Evolutionary conservation across 1,284 basidiomycete genomes (phyloP).

Genomic region (Cutaneotrichosporon sp.): DNA sequence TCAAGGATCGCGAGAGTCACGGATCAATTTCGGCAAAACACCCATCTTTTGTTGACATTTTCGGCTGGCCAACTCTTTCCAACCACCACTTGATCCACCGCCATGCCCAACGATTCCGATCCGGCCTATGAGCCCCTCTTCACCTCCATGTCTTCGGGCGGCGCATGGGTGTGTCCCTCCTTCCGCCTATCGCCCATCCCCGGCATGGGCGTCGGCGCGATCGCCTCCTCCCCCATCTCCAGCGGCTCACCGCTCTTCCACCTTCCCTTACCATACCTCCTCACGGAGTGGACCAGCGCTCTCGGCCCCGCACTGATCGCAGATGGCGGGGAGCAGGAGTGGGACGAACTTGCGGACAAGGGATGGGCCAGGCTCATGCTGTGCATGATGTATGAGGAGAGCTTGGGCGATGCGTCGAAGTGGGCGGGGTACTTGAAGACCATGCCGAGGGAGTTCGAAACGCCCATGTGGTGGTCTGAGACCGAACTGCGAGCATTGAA

Average conservation of each 20-base stretch:
- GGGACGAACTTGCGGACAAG: constrained; percentile 58
- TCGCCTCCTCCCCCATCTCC: constrained; percentile 49
- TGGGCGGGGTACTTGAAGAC: constrained; percentile 57
- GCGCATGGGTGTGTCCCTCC: constrained; percentile 34
- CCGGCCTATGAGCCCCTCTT: too few relatives aligned
- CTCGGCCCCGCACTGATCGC: constrained; percentile 44
- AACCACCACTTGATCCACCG: too few relatives aligned
- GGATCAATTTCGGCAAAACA: too few relatives aligned
- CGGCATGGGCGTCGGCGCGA: constrained; percentile 46
- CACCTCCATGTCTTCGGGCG: constrained; percentile 26
- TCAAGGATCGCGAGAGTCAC: too few relatives aligned
- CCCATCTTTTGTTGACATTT: too few relatives aligned
- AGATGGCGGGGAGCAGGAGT: constrained; percentile 43
- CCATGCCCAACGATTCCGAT: too few relatives aligned
- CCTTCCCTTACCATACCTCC: constrained; percentile 69
- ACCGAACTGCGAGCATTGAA: constrained; percentile 64
- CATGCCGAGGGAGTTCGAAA: constrained; percentile 72
- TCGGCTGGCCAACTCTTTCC: too few relatives aligned
- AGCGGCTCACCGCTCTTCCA: constrained; percentile 61
- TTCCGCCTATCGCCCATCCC: constrained; percentile 29
- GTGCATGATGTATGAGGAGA: constrained; percentile 91
- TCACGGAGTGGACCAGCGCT: constrained; percentile 71
- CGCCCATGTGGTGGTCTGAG: constrained; percentile 89
- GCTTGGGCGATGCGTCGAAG: constrained; percentile 56
- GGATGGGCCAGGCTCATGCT: constrained; percentile 87